Evolutionary conservation across 2,329 filamentous ascomycete genomes (phyloP).

Genomic region (Colletotrichum australisinense): DNA sequence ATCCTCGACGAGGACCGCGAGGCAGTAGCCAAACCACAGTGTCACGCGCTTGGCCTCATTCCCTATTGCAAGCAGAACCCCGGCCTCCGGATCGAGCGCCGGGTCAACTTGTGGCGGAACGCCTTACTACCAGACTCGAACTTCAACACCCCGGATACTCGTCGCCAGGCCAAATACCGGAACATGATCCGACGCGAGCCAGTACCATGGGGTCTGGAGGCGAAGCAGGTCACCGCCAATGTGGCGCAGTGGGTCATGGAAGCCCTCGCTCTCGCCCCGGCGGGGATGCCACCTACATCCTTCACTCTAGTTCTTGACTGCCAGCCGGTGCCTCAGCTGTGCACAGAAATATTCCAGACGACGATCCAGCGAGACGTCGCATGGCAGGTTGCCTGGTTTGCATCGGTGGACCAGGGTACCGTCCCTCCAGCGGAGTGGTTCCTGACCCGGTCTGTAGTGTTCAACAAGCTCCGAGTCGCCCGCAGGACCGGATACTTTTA

Average conservation of each 20-base stretch:
- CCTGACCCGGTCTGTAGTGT: not conserved
- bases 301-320: constrained; percentile 2
- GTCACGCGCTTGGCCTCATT: not conserved
- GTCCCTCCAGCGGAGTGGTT: not conserved
- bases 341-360: not conserved
- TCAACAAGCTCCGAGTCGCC: too few relatives aligned
- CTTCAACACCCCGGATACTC: not conserved
- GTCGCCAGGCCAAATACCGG: too few relatives aligned
- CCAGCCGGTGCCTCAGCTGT: not conserved
- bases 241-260: constrained; percentile 6
- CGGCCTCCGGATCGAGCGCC: constrained; percentile 1
- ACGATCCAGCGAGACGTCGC: constrained; percentile 1
- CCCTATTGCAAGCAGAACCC: constrained; percentile 20
- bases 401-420: not conserved
- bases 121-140: not conserved
- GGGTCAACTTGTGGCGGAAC: not conserved
- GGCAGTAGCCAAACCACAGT: not conserved
- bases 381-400: constrained; percentile 5
- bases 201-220: not conserved
- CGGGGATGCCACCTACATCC: constrained; percentile 1
- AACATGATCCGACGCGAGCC: too few relatives aligned
- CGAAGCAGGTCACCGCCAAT: not conserved
- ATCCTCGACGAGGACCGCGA: not conserved
- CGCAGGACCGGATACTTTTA: not conserved
- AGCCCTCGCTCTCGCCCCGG: not conserved